phyloP scores from a whole-genome alignment of 2,329 filamentous ascomycete species.

The Penicillium sp. region DNA sequence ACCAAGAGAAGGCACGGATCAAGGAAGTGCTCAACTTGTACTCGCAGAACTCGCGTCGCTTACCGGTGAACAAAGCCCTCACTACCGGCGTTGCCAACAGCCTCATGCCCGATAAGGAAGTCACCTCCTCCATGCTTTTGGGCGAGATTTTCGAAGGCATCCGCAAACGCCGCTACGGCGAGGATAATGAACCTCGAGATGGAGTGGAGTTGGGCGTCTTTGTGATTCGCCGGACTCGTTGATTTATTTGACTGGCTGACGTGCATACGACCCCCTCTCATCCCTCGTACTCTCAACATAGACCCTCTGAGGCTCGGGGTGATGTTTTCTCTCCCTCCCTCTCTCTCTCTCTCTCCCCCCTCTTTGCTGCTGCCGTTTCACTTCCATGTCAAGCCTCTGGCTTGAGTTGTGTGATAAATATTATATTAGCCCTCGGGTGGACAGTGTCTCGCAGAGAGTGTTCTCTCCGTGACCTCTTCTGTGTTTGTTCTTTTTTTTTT shows the following conservation, averaged over 20 bases:
- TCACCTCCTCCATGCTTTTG: slow-evolving; percentile 52
- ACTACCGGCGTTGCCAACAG: slow-evolving; percentile 22
- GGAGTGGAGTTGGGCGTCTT: slow-evolving; percentile 46
- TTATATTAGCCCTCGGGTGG: slow-evolving; percentile 9
- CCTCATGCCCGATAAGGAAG: slow-evolving; percentile 36
- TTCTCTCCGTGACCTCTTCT: not conserved
- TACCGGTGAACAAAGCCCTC: slow-evolving; percentile 25
- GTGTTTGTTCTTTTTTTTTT: slow-evolving; percentile 7
- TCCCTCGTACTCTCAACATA: not conserved
- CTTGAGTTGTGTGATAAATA: slow-evolving; percentile 7
- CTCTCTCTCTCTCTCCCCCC: slow-evolving; percentile 1
- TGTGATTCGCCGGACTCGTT: slow-evolving; percentile 42
- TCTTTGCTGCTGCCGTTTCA: not conserved
- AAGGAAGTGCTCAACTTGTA: slow-evolving; percentile 44
- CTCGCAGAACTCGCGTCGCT: slow-evolving; percentile 36
- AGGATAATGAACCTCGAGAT: slow-evolving; percentile 39
- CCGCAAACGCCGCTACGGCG: slow-evolving; percentile 44
- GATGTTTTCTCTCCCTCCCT: slow-evolving; percentile 5
- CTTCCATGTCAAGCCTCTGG: not conserved
- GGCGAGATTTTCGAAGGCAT: slow-evolving; percentile 56
- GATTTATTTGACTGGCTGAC: not conserved
- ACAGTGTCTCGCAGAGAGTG: slow-evolving; percentile 17
- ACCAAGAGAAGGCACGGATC: slow-evolving; percentile 57
- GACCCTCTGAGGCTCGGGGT: not conserved
- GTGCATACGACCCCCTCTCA: not conserved